Conservation (phyloP, 306 rosid species). For the Inga laurina region DNA sequence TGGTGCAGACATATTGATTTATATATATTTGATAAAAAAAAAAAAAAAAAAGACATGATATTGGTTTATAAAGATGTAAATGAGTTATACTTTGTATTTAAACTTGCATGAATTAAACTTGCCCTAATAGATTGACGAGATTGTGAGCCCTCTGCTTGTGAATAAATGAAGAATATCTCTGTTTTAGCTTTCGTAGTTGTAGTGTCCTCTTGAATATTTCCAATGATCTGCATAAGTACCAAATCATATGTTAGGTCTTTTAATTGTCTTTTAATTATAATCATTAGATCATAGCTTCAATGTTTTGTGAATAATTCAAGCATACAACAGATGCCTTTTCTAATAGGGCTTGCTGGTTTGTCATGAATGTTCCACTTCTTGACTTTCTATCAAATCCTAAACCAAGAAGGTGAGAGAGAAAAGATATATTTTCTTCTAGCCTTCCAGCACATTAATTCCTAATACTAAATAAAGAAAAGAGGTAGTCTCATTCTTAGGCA, state of each 20-base stretch:
- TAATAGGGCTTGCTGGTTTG: neutral
- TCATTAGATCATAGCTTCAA: neutral
- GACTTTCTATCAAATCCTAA: neutral
- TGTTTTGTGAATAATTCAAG: neutral
- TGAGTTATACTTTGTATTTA: too few species aligned
- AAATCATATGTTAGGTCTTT: neutral
- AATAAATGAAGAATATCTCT: too few species aligned
- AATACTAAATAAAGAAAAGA: too few species aligned
- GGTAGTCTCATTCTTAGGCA: too few species aligned
- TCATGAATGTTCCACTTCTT: neutral
- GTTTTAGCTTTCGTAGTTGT: neutral
- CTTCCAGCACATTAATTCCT: too few species aligned
- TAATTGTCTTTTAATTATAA: neutral
- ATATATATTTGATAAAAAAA: too few species aligned
- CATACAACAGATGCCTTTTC: neutral
- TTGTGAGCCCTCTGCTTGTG: neutral
- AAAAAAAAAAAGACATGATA: too few species aligned
- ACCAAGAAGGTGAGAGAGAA: neutral
- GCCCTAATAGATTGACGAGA: neutral
- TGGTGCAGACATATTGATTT: too few species aligned
- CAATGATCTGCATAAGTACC: neutral
- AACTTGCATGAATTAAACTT: too few species aligned
- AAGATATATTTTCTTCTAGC: neutral
- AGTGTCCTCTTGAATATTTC: too few species aligned
- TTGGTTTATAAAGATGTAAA: too few species aligned